Evolutionary conservation across 495 filamentous ascomycete genomes (phyloP), one percentile per base, ranked within the genome.

Genomic region (Penicillium canescens): DNA sequence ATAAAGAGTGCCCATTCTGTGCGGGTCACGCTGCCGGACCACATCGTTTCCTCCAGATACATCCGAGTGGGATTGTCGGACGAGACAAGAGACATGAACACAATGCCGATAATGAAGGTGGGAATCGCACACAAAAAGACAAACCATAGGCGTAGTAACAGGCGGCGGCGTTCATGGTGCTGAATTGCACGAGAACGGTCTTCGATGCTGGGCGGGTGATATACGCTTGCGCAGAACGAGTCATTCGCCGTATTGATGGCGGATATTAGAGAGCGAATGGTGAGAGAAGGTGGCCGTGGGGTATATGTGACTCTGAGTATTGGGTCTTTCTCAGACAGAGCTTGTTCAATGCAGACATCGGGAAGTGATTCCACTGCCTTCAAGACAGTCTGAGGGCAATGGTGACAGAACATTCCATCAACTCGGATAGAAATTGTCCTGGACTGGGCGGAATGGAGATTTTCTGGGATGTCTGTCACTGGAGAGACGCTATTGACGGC

Each of bases 21-120:
- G 21, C 91, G 86, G 48, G 81, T 86, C 54, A 92, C 88, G 48
- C 84, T 84, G 3, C 90, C 88, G 10, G 74, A 78, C 86, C 88
- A 90, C 54, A 82, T 74, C 3, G 84, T 80, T 43, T 80, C 59
- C 78, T 89, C 90, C 33, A 98, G 65, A 60, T 81, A 91, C 42
- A 66, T 63, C 37, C 85, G 82, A 13, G 73, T 71, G 0, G 65
- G 26, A 55, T 92, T 82, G 9, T 75, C 60, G 1, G 75, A 58
- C 0, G 86, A 73, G 0, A 96, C 82, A 0, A 97, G 80, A 46
- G 77, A 88, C 92, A 96, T 97, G 72, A 86, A 96, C 4, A 97
- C 83, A 56, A 98, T 89, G 1, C 93, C 93, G 52, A 98, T 87
- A 33, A 95, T 63, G 61, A 98, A 92, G 0, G 91, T 91, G 14